Evolutionary conservation across 108 stramenopile species (phyloP).

Genomic region (Craspedostauros australis): DNA sequence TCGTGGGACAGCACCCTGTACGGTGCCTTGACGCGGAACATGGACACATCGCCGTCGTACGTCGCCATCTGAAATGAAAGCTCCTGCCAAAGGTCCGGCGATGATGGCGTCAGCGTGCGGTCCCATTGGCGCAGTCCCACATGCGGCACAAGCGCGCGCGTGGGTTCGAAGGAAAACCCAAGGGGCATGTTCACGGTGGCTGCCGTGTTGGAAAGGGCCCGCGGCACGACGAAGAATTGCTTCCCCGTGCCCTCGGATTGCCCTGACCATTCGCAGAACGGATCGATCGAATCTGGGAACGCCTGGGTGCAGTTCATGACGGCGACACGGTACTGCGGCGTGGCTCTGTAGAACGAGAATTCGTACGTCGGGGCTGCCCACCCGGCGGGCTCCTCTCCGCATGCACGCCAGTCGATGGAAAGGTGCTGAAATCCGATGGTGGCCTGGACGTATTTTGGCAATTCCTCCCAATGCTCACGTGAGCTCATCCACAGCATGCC

Average conservation of each 20-base stretch:
- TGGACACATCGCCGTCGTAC: conserved; percentile 19
- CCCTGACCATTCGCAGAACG: too few relatives aligned
- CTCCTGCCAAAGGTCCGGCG: conserved; percentile 17
- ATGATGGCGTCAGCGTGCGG: conserved; percentile 1
- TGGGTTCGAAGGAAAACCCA: conserved; percentile 1
- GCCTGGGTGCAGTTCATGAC: conserved; percentile 24
- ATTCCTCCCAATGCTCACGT: conserved; percentile 15
- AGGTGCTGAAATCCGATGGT: conserved; percentile 31
- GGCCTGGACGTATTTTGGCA: conserved; percentile 27
- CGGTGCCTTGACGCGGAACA: conserved; percentile 23
- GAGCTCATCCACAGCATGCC: conserved; percentile 6
- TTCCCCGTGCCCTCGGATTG: conserved; percentile 11
- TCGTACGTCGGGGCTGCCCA: conserved; percentile 16
- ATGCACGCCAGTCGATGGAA: conserved; percentile 26
- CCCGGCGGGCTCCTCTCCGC: conserved; percentile 18
- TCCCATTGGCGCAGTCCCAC: conserved; percentile 22
- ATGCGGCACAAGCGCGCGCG: conserved; percentile 3
- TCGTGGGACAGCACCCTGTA: conserved; percentile 10
- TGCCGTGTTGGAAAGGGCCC: not conserved
- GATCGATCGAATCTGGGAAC: too few relatives aligned
- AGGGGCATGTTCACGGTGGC: conserved; percentile 24
- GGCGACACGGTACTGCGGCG: conserved; percentile 20
- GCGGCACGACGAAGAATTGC: conserved; percentile 23
- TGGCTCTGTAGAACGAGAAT: conserved; percentile 22
- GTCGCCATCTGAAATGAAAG: conserved; percentile 18